Evolutionary conservation across 2,329 filamentous ascomycete genomes (phyloP).

Genomic region (Calonectria crousiana): DNA sequence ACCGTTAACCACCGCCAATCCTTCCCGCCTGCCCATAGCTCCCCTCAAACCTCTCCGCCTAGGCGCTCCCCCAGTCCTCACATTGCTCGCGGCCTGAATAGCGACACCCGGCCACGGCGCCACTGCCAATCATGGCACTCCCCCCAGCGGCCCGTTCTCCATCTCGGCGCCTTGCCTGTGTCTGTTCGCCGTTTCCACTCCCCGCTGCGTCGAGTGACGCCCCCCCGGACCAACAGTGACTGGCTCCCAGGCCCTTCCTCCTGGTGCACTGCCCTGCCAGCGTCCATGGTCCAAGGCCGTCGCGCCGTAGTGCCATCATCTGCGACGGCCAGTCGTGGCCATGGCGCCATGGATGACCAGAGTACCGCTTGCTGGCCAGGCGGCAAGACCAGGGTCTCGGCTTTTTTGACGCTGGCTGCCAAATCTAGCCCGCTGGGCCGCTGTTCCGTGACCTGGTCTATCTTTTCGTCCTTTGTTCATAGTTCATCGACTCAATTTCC

Average conservation of each 20-base stretch:
- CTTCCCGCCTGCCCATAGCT: conserved; percentile 14
- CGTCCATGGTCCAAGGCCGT: conserved; percentile 23
- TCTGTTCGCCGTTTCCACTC: conserved; percentile 16
- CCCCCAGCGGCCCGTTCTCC: not conserved
- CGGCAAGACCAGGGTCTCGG: conserved; percentile 13
- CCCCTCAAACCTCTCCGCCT: conserved; percentile 12
- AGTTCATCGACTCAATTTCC: conserved; percentile 10
- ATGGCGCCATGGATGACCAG: conserved; percentile 26
- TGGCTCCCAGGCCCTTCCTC: conserved; percentile 33
- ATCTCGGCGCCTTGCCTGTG: conserved; percentile 13
- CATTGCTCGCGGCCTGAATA: conserved; percentile 19
- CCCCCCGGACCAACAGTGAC: conserved; percentile 29
- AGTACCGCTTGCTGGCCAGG: conserved; percentile 13
- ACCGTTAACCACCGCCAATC: conserved; percentile 21
- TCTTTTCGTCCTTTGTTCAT: conserved; percentile 28
- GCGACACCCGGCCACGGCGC: conserved; percentile 22
- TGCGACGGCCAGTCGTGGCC: conserved; percentile 23
- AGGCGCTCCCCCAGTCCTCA: conserved; percentile 12
- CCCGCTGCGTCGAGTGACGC: conserved; percentile 34
- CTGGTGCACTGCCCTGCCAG: conserved; percentile 32
- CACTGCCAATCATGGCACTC: conserved; percentile 28
- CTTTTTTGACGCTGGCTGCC: conserved; percentile 5
- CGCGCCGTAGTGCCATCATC: conserved; percentile 16
- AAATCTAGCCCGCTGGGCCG: conserved; percentile 5
- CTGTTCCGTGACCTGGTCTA: conserved; percentile 32